Percentiles rank a stretch among this genome's conserved stretches.
phyloP scores from a whole-genome alignment of 2,329 filamentous ascomycete genomes.

The Claviceps arundinis region DNA sequence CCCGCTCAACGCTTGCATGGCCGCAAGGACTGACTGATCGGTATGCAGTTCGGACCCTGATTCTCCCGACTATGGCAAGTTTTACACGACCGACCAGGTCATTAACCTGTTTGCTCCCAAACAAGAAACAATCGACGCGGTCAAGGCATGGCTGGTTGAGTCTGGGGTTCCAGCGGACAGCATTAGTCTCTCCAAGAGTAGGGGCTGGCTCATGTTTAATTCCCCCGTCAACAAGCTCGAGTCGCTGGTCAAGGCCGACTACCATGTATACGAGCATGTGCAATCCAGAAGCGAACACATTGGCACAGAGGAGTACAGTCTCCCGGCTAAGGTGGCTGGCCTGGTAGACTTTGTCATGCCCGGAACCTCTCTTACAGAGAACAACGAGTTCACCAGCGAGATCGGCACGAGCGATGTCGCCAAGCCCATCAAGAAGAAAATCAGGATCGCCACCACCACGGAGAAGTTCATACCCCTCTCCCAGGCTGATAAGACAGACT shows the following conservation, averaged over 20 bases:
- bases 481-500: neutral
- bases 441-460: neutral
- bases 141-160: conserved; percentile 39
- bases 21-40: neutral
- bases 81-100: conserved; percentile 31
- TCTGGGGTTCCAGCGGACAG: conserved; percentile 35
- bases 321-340: conserved; percentile 22
- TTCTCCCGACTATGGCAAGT: conserved; percentile 31
- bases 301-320: conserved; percentile 27
- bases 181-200: conserved; percentile 35
- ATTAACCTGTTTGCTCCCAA: conserved; percentile 28
- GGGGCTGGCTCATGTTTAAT: conserved; percentile 41
- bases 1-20: too few relatives aligned
- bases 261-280: conserved; percentile 34
- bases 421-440: neutral
- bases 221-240: conserved; percentile 41
- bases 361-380: conserved; percentile 15
- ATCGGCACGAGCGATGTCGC: too few relatives aligned
- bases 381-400: neutral
- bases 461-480: neutral
- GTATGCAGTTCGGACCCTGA: conserved; percentile 22
- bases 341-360: conserved; percentile 30
- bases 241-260: conserved; percentile 36
- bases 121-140: conserved; percentile 31
- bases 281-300: conserved; percentile 20